These are phyloP conservation scores for Pleurozium schreberi DNA, from an alignment of 225 moss, liverwort and hornwort species.

Conservation along the genomic window DNA sequence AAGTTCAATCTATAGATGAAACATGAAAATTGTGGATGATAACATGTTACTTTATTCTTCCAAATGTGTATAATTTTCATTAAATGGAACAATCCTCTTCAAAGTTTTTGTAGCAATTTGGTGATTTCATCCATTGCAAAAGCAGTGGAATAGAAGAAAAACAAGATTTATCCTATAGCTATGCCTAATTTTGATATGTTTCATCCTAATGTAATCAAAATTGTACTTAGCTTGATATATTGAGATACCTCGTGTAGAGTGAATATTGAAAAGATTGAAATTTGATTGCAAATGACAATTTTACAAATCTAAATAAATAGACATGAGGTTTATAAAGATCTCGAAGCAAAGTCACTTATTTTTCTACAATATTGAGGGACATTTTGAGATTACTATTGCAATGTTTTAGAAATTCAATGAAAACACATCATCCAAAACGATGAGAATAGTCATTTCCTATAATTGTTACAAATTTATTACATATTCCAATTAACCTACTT, in stretches of 20 bases:
- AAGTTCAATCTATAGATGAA: background rate
- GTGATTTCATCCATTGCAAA: background rate
- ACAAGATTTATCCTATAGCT: background rate
- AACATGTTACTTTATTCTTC: background rate
- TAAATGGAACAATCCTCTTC: no score
- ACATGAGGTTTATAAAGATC: background rate
- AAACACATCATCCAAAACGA: background rate
- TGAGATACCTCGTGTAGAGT: accelerated
- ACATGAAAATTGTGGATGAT: background rate
- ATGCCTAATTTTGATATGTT: background rate
- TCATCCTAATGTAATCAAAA: background rate
- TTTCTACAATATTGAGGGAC: background rate
- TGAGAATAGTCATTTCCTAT: background rate
- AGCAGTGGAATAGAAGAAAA: accelerated
- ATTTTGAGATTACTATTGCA: background rate
- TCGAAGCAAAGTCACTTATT: background rate
- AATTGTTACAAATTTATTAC: background rate
- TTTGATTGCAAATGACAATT: background rate
- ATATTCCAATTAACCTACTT: background rate
- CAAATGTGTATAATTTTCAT: no score
- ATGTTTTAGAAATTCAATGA: background rate
- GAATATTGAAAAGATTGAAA: background rate
- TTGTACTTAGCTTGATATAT: background rate
- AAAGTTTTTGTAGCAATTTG: background rate
- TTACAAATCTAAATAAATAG: background rate